Percentiles rank a stretch among this genome's conserved stretches.
phyloP scores from a whole-genome alignment of 257 asterid species.

The Gentiana macrophylla region DNA sequence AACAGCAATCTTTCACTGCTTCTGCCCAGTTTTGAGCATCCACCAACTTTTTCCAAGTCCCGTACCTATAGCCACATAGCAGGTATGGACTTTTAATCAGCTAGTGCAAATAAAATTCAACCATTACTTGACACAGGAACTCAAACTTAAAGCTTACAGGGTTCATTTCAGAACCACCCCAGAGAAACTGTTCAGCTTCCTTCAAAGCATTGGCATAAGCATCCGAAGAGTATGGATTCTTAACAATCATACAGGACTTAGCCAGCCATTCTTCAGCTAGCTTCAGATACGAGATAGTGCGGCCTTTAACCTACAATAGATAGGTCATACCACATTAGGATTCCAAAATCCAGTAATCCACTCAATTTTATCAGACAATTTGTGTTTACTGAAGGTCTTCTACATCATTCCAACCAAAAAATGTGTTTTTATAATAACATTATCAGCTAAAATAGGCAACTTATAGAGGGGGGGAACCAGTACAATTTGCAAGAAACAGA shows the following conservation, averaged over 20 bases:
- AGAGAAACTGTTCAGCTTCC: conserved; percentile 82
- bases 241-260: conserved; percentile 47
- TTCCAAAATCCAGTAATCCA: background rate
- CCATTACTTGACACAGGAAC: conserved; percentile 5
- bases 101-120: conserved; percentile 2
- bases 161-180: conserved; percentile 97
- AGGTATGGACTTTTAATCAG: conserved; percentile 19
- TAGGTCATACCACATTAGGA: conserved; percentile 6
- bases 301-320: conserved; percentile 60
- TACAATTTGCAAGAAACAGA: background rate
- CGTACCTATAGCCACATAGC: conserved; percentile 45
- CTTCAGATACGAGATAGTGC: conserved; percentile 39
- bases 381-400: too few species aligned
- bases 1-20: conserved; percentile 44
- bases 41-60: conserved; percentile 48
- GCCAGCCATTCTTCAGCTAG: conserved; percentile 84
- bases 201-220: conserved; percentile 53
- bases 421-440: background rate
- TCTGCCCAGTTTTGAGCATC: conserved; percentile 69
- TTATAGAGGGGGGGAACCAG: too few species aligned
- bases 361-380: background rate
- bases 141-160: conserved; percentile 39
- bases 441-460: background rate
- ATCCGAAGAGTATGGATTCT: conserved; percentile 48
- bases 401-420: background rate